Evolutionary conservation across 352 stramenopile species (phyloP), one percentile per base, ranked within the genome.

Genomic region (Aphanomyces cochlioides): DNA sequence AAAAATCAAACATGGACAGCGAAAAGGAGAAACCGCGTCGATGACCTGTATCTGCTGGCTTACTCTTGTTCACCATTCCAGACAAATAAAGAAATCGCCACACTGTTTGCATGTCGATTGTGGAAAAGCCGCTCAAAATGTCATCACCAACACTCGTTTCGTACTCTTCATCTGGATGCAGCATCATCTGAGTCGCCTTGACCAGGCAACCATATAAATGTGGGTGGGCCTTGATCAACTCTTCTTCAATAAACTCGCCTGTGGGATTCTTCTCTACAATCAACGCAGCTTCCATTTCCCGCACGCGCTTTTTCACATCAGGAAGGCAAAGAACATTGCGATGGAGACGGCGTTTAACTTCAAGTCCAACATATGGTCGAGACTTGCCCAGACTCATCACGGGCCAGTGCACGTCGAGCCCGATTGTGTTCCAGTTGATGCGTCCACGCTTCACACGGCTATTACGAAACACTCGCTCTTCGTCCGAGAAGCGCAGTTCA

Each of bases 11-110:
- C 15, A 50, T 56, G 5, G 19, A 36, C 4, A 50, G 59, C 43
- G 59, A 48, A 17, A 67, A 50, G 21, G 59, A 54, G 38, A 56
- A 67, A 3, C 59, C 59, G 39, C 59, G 59, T 17, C 59, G 59
- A 34, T 67, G 59, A 10, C 59, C 59, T 10, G 43, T 54, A 17
- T 70, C 64, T 15, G 53, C 45, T 3, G 34, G 47, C 64, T 54
- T 70, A 5, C 36, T 61, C 13, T 63, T 60, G 64, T 77, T 90
- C 69, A 93, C 90, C 38, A 93, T 72, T 38, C 85, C 83, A n/a
- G 80, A 74, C 19, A 95, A 58, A 83, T 85, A 95, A 45, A 95
- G 70, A 67, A 92, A 95, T 10, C 87, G 74, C 87, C 87, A 95
- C 45, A 95, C 84, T 34, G 93, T 77, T 64, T 93, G 90, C 37